Conservation (phyloP, 2,329 filamentous ascomycete genomes). For the Monosporascus ibericus region DNA sequence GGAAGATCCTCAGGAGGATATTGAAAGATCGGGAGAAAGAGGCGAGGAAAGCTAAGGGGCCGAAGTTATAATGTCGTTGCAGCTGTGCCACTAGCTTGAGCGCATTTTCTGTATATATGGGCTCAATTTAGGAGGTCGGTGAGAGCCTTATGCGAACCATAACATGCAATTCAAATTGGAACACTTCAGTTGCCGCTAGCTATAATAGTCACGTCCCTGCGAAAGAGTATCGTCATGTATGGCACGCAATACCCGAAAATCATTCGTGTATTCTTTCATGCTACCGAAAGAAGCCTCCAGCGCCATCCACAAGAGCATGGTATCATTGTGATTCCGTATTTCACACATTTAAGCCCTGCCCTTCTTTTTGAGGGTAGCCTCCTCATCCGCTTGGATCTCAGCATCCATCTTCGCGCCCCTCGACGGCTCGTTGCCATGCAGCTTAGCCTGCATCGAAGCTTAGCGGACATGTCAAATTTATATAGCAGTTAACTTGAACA, state of each 20-base stretch:
- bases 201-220: too few relatives aligned
- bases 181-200: too few relatives aligned
- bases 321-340: neutral
- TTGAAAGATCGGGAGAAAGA: constrained; percentile 64
- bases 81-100: too few relatives aligned
- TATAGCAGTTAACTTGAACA: constrained; percentile 9
- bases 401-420: constrained; percentile 68
- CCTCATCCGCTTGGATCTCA: constrained; percentile 61
- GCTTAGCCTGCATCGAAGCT: constrained; percentile 40
- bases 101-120: too few relatives aligned
- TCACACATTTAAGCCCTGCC: constrained; percentile 34
- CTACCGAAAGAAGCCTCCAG: neutral
- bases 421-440: constrained; percentile 69
- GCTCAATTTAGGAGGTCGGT: too few relatives aligned
- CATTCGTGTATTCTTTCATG: constrained; percentile 3
- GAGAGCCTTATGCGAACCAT: too few relatives aligned
- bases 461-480: neutral
- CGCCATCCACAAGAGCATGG: neutral
- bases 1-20: constrained; percentile 57
- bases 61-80: constrained; percentile 47
- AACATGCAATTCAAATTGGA: too few relatives aligned
- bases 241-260: neutral
- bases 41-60: constrained; percentile 49
- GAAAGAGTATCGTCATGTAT: too few relatives aligned
- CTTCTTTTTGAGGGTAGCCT: constrained; percentile 58